A percentile compares a stretch with the other conserved stretches of the same genome.
These are phyloP conservation scores for Fusarium albidum DNA, from an alignment of 2,329 filamentous ascomycete species.

Conservation along the genomic window DNA sequence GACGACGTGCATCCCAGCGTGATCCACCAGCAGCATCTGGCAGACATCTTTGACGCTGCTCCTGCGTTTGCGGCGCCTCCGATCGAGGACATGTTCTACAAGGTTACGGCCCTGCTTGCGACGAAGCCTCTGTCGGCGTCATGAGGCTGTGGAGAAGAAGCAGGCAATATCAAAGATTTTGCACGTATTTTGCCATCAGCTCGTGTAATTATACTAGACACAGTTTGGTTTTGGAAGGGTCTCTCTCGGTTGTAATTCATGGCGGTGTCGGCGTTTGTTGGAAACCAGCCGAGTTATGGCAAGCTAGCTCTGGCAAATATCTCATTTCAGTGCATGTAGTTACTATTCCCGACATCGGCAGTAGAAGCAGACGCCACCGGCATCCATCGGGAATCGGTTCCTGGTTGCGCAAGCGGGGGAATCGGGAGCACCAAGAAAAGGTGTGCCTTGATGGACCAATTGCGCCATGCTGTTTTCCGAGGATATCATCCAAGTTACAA, in stretches of 20 bases:
- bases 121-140: constrained; percentile 57
- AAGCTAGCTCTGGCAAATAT: constrained; percentile 4
- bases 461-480: constrained; percentile 43
- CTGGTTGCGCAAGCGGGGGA: constrained; percentile 26
- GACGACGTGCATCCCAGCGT: constrained; percentile 65
- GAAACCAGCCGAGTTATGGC: constrained; percentile 14
- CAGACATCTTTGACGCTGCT: constrained; percentile 74
- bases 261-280: constrained; percentile 27
- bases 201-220: constrained; percentile 33
- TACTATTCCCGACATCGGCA: constrained; percentile 20
- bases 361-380: constrained; percentile 23
- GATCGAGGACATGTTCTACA: constrained; percentile 79
- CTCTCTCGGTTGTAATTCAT: constrained; percentile 16
- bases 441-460: constrained; percentile 43
- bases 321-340: neutral
- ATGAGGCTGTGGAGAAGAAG: constrained; percentile 30
- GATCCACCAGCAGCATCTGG: constrained; percentile 72
- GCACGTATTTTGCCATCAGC: constrained; percentile 14
- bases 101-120: constrained; percentile 69
- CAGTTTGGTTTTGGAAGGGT: constrained; percentile 21
- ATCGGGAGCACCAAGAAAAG: constrained; percentile 19
- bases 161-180: constrained; percentile 4
- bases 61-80: constrained; percentile 75
- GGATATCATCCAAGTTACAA: constrained; percentile 36
- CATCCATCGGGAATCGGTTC: constrained; percentile 24